phyloP scores from a whole-genome alignment of 257 asterid species.

The Nicotiana obtusifolia region DNA sequence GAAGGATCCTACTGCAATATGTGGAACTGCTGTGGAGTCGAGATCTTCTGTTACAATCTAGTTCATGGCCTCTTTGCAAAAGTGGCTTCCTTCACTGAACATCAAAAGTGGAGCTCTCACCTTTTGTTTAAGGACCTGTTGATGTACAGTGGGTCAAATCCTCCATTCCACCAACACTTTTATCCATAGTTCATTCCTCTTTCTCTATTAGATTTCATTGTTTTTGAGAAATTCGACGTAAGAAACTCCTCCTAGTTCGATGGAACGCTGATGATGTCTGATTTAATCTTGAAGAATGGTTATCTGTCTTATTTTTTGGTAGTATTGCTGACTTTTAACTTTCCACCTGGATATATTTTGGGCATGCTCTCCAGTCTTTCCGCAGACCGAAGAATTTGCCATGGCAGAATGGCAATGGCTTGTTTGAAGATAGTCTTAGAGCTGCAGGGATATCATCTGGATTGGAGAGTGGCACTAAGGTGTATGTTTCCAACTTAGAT shows the following conservation, averaged over 20 bases:
- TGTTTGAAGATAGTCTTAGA: conserved; percentile 63
- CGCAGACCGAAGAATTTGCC: conserved; percentile 56
- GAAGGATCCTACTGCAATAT: conserved; percentile 29
- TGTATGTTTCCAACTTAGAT: conserved; percentile 57
- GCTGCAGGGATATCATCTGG: conserved; percentile 70
- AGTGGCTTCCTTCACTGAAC: conserved; percentile 58
- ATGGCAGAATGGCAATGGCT: conserved; percentile 67
- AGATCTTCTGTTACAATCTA: conserved; percentile 38
- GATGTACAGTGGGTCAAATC: conserved; percentile 50
- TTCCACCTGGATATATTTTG: conserved; percentile 39
- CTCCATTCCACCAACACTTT: conserved; percentile 23
- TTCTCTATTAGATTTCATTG: conserved; percentile 41
- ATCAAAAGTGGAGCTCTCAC: conserved; percentile 59
- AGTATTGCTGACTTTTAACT: conserved; percentile 40
- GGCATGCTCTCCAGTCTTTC: conserved; percentile 68
- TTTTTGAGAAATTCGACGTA: conserved; percentile 47
- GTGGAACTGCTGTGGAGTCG: conserved; percentile 27
- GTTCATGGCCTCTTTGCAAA: conserved; percentile 54
- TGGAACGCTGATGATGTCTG: conserved; percentile 56
- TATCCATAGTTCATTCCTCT: conserved; percentile 13
- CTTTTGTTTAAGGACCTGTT: conserved; percentile 47
- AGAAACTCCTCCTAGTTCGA: conserved; percentile 24
- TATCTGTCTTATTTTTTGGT: conserved; percentile 28
- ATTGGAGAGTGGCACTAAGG: conserved; percentile 44
- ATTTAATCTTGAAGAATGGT: conserved; percentile 46